Conservation (phyloP, 225 moss, liverwort and hornwort species). For the Ulota crispa region DNA sequence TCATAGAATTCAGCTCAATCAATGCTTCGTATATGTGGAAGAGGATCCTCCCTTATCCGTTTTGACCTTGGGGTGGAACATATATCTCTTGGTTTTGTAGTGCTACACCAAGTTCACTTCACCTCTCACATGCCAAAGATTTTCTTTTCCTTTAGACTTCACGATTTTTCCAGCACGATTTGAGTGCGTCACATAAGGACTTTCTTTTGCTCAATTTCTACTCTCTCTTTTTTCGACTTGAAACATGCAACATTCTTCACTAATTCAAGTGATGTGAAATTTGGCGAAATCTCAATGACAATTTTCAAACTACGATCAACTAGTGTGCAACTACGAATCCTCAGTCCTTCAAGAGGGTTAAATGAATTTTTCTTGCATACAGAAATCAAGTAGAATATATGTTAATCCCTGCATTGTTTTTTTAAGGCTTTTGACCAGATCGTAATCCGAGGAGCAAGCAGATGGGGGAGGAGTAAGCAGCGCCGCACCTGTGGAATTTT, state of each 20-base stretch:
- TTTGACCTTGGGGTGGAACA: no score
- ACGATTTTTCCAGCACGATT: not conserved
- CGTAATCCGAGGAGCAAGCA: no score
- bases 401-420: not conserved
- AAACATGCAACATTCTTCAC: not conserved
- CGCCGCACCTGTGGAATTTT: constrained; percentile 79
- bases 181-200: not conserved
- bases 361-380: not conserved
- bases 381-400: not conserved
- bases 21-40: no score
- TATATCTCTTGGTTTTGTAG: no score
- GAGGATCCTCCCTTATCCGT: no score
- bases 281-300: not conserved
- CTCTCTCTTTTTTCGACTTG: not conserved
- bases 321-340: not conserved
- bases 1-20: no score
- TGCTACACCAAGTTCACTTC: not conserved
- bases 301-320: not conserved
- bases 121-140: not conserved
- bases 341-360: not conserved
- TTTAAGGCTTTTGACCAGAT: not conserved
- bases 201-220: not conserved
- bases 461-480: not conserved
- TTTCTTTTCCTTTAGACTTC: not conserved
- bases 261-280: not conserved